A percentile compares a stretch with the other conserved stretches of the same genome.
Conservation (phyloP, 352 stramenopile genomes). For the Blastocystis sp. region DNA sequence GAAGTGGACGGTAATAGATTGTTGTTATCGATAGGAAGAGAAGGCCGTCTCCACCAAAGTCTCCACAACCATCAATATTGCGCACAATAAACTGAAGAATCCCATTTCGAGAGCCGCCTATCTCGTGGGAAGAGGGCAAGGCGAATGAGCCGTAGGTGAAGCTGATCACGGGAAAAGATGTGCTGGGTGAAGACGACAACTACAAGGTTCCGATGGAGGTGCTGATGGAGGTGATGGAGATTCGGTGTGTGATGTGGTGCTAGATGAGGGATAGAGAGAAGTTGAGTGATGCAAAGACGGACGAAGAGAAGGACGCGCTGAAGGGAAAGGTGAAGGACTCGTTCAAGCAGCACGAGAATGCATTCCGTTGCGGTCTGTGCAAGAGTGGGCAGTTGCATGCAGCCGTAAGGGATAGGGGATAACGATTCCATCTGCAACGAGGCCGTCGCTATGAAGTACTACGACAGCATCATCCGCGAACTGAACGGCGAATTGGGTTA, state of each 20-base stretch:
- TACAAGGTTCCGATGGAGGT: conserved; percentile 62
- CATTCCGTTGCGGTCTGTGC: conserved; percentile 55
- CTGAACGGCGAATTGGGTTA: conserved; percentile 17
- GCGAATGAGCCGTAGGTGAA: conserved; percentile 33
- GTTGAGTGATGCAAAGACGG: conserved; percentile 47
- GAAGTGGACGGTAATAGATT: background rate
- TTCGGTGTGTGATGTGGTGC: background rate
- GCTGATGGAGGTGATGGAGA: conserved; percentile 67
- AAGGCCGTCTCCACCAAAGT: conserved; percentile 51
- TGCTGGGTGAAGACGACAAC: conserved; percentile 59
- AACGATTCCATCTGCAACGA: conserved; percentile 36
- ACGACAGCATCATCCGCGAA: conserved; percentile 48
- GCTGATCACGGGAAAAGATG: conserved; percentile 48
- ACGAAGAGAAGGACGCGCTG: conserved; percentile 15
- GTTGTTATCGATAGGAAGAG: conserved; percentile 48
- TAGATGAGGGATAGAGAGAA: background rate
- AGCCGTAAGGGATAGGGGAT: background rate
- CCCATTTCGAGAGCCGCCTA: conserved; percentile 54
- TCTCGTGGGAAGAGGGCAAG: background rate
- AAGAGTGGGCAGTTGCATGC: background rate
- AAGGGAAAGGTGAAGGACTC: conserved; percentile 7
- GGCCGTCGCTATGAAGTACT: conserved; percentile 64
- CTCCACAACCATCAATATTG: conserved; percentile 58
- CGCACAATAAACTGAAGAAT: conserved; percentile 69
- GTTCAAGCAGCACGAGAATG: conserved; percentile 63